A percentile compares a stretch with the other conserved stretches of the same genome.
Evolutionary conservation across 2,329 filamentous ascomycete genomes (phyloP).

Genomic region (Cadophora sp.): DNA sequence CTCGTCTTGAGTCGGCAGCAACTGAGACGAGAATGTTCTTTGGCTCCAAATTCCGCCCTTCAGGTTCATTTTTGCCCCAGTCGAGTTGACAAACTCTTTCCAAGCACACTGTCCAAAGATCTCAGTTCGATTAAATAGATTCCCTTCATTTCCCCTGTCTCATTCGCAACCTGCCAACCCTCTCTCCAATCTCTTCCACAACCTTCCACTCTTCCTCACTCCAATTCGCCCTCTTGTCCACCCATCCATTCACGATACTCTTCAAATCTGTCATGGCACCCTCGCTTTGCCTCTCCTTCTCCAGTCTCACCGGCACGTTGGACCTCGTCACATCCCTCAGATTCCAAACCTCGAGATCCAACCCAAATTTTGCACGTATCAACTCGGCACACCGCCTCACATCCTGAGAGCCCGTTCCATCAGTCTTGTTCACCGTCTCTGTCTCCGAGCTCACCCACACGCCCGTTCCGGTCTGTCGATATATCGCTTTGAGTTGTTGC

Average conservation of each 20-base stretch:
- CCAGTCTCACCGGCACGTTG: background rate
- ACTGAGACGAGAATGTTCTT: no score
- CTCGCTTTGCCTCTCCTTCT: background rate
- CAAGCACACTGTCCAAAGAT: no score
- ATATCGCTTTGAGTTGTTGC: background rate
- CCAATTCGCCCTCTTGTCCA: background rate
- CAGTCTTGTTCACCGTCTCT: background rate
- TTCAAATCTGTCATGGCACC: background rate
- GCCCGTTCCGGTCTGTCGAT: background rate
- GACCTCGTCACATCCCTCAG: background rate
- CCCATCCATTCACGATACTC: background rate
- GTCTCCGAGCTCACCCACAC: background rate
- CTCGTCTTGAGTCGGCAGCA: no score
- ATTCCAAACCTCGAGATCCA: background rate
- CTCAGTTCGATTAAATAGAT: no score
- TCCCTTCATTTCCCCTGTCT: background rate
- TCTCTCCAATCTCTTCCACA: background rate
- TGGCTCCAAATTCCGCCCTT: no score
- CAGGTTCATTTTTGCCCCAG: no score
- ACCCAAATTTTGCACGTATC: background rate
- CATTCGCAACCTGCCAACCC: background rate
- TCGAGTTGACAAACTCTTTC: no score
- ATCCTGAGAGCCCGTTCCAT: background rate
- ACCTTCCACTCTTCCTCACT: background rate
- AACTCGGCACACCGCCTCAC: background rate